These are phyloP conservation scores for Grosmannia serpens DNA, from an alignment of 2,329 filamentous ascomycete species.

Conservation along the genomic window DNA sequence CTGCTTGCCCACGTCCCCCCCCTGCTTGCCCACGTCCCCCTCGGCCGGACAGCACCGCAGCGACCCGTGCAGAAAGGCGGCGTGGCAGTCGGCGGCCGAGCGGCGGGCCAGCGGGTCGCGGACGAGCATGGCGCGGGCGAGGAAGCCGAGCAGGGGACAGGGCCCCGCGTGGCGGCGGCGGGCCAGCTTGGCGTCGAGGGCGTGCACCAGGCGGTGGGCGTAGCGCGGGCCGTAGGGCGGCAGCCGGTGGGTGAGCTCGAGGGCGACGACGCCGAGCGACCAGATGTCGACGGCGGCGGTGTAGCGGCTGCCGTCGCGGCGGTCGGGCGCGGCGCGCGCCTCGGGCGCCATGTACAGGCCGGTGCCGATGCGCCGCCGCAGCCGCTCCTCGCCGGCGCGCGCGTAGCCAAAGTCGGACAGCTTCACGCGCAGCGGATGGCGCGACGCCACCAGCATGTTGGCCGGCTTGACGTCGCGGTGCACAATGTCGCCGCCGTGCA, in stretches of 20 bases:
- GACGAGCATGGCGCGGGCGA: neutral
- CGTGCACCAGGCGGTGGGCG: neutral
- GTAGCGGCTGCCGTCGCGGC: neutral
- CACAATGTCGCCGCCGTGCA: slow-evolving; percentile 45
- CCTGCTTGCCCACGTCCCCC: too few relatives aligned
- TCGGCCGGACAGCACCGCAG: neutral
- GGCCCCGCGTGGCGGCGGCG: neutral
- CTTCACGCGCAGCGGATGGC: neutral
- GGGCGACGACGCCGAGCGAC: slow-evolving; percentile 1
- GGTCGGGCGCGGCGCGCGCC: neutral
- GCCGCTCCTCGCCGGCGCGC: neutral
- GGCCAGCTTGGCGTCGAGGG: neutral
- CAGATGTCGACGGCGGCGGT: neutral
- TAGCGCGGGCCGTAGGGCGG: neutral
- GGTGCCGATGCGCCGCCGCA: neutral
- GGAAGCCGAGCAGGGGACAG: neutral
- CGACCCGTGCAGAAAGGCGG: neutral
- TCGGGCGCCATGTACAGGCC: neutral
- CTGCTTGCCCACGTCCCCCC: too few relatives aligned
- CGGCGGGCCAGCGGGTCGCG: neutral
- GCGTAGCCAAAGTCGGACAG: slow-evolving; percentile 1
- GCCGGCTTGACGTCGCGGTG: slow-evolving; percentile 22
- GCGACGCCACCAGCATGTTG: slow-evolving; percentile 29
- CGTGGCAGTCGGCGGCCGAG: neutral
- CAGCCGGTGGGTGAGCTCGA: neutral